A percentile compares a stretch with the other conserved stretches of the same genome.
Conservation (phyloP, 495 filamentous ascomycete species). For the Viridothelium virens region DNA sequence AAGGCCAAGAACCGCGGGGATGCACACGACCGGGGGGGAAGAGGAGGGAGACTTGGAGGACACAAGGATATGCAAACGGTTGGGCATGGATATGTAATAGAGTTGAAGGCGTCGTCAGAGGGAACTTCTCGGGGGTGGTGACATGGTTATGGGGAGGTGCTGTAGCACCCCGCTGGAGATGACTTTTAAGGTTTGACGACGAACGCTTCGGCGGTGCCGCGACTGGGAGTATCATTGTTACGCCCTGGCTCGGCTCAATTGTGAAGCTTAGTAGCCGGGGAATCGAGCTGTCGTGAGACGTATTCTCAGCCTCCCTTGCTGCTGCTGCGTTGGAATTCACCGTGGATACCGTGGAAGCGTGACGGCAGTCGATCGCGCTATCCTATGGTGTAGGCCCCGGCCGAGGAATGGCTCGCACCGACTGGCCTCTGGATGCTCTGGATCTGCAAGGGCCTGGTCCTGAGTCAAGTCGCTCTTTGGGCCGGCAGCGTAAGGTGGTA, state of each 20-base stretch:
- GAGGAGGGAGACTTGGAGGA: too few relatives aligned
- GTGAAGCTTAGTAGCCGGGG: neutral
- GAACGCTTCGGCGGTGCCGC: neutral
- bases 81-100: constrained; percentile 7
- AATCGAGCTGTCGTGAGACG: neutral
- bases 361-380: too few relatives aligned
- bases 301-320: too few relatives aligned
- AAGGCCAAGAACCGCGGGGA: too few relatives aligned
- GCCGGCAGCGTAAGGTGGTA: too few relatives aligned
- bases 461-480: neutral
- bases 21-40: neutral
- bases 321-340: too few relatives aligned
- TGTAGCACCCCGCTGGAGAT: neutral
- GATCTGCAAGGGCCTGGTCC: constrained; percentile 8
- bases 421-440: neutral
- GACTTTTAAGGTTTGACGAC: neutral
- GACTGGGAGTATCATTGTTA: neutral
- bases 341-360: too few relatives aligned
- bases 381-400: too few relatives aligned
- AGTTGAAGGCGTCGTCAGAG: neutral
- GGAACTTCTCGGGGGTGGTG: neutral
- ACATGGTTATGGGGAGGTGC: neutral
- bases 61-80: neutral
- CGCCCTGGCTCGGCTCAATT: neutral
- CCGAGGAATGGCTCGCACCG: neutral